Evolutionary conservation across 257 asterid species (phyloP).

Genomic region (Scutellaria galericulata): DNA sequence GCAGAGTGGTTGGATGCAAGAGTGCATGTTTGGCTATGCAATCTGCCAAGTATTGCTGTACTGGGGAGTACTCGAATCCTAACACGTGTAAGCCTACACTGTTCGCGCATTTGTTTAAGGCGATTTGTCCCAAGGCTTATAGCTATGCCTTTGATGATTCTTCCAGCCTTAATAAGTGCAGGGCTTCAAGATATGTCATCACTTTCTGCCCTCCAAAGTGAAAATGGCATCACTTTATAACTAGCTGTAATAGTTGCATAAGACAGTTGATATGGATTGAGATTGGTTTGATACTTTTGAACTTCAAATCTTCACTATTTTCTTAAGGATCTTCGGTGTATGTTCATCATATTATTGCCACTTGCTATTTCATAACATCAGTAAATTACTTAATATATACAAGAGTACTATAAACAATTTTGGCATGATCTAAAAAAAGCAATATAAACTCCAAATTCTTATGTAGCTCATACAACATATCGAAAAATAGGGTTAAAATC

Average conservation of each 20-base stretch:
- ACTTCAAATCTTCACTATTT: no score
- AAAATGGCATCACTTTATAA: neutral
- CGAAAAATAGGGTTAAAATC: no score
- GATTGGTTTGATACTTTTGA: neutral
- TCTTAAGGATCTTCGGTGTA: no score
- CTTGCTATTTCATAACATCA: no score
- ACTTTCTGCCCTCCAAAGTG: constrained; percentile 86
- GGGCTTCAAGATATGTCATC: constrained; percentile 79
- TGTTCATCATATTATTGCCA: no score
- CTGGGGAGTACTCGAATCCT: constrained; percentile 76
- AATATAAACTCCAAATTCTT: no score
- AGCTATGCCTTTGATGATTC: constrained; percentile 92
- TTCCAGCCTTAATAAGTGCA: constrained; percentile 78
- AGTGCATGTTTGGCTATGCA: constrained; percentile 93
- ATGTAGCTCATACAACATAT: no score
- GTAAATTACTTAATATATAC: no score
- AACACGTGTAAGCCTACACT: constrained; percentile 75
- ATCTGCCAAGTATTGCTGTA: constrained; percentile 88
- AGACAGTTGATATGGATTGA: neutral
- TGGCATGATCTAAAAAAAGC: no score
- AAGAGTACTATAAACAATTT: no score
- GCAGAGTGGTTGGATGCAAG: constrained; percentile 82
- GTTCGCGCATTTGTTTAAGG: constrained; percentile 78
- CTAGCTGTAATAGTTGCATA: neutral
- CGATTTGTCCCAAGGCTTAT: constrained; percentile 88